Conservation (phyloP, 176 grass and related monocot species). For the Thalia dealbata region DNA sequence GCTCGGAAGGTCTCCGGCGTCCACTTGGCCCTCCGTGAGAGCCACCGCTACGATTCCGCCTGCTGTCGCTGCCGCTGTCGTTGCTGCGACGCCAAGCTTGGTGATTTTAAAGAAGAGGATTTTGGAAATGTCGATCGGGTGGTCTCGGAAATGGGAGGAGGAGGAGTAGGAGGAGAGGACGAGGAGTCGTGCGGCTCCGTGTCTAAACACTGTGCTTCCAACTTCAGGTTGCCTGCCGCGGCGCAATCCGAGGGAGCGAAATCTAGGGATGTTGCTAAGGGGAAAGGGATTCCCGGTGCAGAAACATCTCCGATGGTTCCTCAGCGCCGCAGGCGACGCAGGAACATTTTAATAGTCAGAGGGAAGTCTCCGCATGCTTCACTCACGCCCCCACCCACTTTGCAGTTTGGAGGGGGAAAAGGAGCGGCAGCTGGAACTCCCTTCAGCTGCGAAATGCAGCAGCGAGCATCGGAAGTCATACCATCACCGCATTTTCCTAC, state of each 20-base stretch:
- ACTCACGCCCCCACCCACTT: not conserved
- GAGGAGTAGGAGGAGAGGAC: not conserved
- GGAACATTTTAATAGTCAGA: not conserved
- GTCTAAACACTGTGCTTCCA: not conserved
- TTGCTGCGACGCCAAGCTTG: not conserved
- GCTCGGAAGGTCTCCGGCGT: slow-evolving; percentile 16
- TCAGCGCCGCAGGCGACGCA: not conserved
- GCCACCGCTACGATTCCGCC: slow-evolving; percentile 16
- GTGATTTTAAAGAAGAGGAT: not conserved
- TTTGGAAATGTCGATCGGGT: not conserved
- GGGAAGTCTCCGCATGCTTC: not conserved
- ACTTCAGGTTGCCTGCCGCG: not conserved
- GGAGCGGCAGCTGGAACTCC: not conserved
- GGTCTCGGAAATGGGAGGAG: not conserved
- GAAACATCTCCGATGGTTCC: not conserved
- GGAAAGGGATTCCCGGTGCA: not conserved
- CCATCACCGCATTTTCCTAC: not conserved
- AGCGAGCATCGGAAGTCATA: not conserved
- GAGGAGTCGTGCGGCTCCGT: not conserved
- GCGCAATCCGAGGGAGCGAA: not conserved
- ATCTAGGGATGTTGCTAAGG: slow-evolving; percentile 3
- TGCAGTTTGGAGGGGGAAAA: not conserved
- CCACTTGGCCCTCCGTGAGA: slow-evolving; percentile 21
- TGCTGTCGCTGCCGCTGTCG: not conserved
- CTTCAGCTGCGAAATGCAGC: not conserved